These are phyloP conservation scores for Pinguiococcus pyrenoidosus DNA, from an alignment of 108 stramenopile genomes.

Conservation along the genomic window DNA sequence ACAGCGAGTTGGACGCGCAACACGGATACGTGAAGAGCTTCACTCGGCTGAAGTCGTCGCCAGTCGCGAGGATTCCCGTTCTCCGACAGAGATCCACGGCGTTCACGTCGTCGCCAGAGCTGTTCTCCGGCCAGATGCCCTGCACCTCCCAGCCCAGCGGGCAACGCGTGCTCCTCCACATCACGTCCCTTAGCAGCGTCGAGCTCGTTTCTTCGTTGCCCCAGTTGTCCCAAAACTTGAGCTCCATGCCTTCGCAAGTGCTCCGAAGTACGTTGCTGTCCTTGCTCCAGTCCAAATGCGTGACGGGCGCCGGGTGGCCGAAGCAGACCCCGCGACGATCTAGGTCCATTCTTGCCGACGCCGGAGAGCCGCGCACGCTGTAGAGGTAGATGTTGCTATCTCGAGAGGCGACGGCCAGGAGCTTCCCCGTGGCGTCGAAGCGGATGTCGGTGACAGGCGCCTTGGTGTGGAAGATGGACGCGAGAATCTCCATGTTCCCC, in stretches of 20 bases:
- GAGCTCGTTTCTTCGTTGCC: not conserved
- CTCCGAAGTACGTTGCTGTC: constrained; percentile 37
- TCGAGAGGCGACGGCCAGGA: not conserved
- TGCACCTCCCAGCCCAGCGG: constrained; percentile 8
- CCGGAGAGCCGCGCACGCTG: not conserved
- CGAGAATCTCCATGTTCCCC: constrained; percentile 25
- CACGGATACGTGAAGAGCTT: constrained; percentile 9
- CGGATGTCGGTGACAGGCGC: constrained; percentile 30
- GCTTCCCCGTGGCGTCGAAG: not conserved
- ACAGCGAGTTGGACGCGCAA: not conserved
- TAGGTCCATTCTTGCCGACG: no score
- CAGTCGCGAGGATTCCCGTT: not conserved
- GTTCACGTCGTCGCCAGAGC: constrained; percentile 26
- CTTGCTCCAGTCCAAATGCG: constrained; percentile 32
- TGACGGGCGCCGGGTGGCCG: constrained; percentile 33
- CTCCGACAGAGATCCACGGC: not conserved
- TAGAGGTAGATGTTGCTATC: constrained; percentile 11
- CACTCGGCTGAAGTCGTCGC: constrained; percentile 12
- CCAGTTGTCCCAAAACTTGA: constrained; percentile 39
- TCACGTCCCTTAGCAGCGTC: not conserved
- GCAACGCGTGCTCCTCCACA: not conserved
- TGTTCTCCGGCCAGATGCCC: constrained; percentile 1
- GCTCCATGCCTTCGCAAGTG: constrained; percentile 25
- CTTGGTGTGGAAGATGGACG: constrained; percentile 33
- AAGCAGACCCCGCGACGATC: constrained; percentile 34